Conservation (phyloP, 2,329 filamentous ascomycete genomes). For the Coniella vitis region DNA sequence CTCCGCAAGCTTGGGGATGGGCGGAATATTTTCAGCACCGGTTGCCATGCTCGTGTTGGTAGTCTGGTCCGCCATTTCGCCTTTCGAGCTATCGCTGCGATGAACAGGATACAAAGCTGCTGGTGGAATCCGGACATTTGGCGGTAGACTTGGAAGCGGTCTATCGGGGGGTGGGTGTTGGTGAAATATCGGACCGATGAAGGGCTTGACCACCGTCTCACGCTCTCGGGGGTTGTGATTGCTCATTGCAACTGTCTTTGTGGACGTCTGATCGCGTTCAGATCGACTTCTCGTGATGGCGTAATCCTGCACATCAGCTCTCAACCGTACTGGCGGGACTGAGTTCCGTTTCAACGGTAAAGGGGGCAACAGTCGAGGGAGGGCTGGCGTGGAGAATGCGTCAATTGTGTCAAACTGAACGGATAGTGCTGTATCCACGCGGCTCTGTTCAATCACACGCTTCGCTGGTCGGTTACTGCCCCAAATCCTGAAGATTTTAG, state of each 20-base stretch:
- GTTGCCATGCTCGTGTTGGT: not conserved
- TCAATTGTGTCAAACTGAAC: too few species aligned
- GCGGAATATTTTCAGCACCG: too few species aligned
- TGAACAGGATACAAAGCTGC: not conserved
- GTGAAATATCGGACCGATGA: constrained; percentile 4
- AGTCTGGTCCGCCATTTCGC: not conserved
- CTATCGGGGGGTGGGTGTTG: constrained; percentile 5
- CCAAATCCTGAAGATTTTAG: not conserved
- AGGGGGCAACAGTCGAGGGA: too few species aligned
- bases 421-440: too few species aligned
- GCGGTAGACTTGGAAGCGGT: constrained; percentile 4
- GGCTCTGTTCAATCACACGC: not conserved
- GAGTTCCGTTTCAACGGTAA: too few species aligned
- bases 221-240: not conserved
- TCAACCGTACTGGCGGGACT: too few species aligned
- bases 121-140: not conserved
- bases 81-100: not conserved
- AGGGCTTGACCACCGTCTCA: not conserved
- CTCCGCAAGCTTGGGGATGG: not conserved
- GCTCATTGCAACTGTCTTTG: not conserved
- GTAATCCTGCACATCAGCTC: too few species aligned
- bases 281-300: too few species aligned
- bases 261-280: too few species aligned
- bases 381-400: too few species aligned
- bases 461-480: not conserved